Evolutionary conservation across 768 basidiomycete genomes (phyloP), one percentile per base, ranked within the genome.

Genomic region (Macrocybe gigantea): DNA sequence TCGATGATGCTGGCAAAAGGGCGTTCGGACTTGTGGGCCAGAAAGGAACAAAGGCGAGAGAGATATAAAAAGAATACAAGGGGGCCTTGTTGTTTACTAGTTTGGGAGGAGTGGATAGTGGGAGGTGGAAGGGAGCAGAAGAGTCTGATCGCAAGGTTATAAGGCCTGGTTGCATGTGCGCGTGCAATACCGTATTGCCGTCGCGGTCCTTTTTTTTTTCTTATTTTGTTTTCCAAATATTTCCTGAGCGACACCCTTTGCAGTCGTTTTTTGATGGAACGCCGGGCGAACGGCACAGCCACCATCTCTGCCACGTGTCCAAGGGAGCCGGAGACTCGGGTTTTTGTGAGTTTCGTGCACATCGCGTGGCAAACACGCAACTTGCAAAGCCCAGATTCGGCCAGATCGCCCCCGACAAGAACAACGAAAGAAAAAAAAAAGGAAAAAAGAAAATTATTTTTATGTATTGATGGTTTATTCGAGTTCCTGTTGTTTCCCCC

Each of bases 251-350:
- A 71, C 63, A 69, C 67, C 22, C 22, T 22, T 22, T 22, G 22
- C 22, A n/a, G 22, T 22, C 22, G 22, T 22, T 22, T 22, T 22
- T 22, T 22, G 22, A 22, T 22, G 70, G 65, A 61, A 58, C 58
- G 22, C 49, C 71, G 66, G 60, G 74, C 70, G 65, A 62, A 51
- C 13, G 34, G 51, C 58, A 62, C 60, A 60, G 65, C 63, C 63
- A 64, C 64, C 51, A 29, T 34, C 35, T 12, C n/a, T 33, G 58
- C 63, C 65, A 68, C 63, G 65, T 65, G 64, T 60, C 40, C 33
- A 10, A 33, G 38, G 48, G 43, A 22, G 22, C 22, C 22, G 22
- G 22, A 22, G 22, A 22, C 22, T 22, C 22, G 22, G 22, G 22
- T 22, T 22, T 22, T 22, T 22, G 22, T 22, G 22, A 22, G 22